Evolutionary conservation across 1,139 yeast genomes (phyloP), one percentile per base, ranked within the genome.

Genomic region (Diutina pseudorugosa): DNA sequence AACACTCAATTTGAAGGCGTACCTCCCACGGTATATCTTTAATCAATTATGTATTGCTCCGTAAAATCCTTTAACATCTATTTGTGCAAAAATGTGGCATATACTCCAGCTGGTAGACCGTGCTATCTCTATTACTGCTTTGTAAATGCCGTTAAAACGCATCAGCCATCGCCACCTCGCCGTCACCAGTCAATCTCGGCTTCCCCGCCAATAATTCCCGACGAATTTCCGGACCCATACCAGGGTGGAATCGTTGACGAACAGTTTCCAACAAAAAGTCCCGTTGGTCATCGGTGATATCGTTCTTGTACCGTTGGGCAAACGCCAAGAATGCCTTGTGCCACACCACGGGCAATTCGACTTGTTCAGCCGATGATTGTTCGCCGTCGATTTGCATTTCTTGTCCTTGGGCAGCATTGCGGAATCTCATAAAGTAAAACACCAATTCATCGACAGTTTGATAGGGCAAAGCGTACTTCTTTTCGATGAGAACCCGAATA

Each of bases 231-330:
- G 96, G 95, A 2, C 97, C 94, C 57, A 93, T 87, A 33, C 83
- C 85, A 58, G 77, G 85, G 64, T 93, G 99, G 53, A 84, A 84
- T 68, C 96, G 85, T 65, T 85, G 91, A 69, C 96, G 85, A 19
- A 90, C 81, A 2, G 96, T 91, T 61, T 93, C 98, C 64, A 93
- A 70, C 57, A 93, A 72, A 68, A 91, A 89, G 61, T 93, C 98
- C 64, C 96, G 79, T 73, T 93, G 99, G 65, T 94, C 98, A 61
- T 89, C 96, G 16, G 98, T 93, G 55, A 93, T 88, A 72, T 93
- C 98, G 66, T 93, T 91, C 69, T 93, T 93, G 68, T 93, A 93
- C 58, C 96, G 79, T 71, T 91, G 97, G 47, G 97, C 95, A 73
- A 93, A 94, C 2, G 94, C 85, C 55, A 93, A 75, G 63, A 93